These are phyloP conservation scores for Pulveroboletus frians DNA, from an alignment of 768 basidiomycete species.

Conservation along the genomic window DNA sequence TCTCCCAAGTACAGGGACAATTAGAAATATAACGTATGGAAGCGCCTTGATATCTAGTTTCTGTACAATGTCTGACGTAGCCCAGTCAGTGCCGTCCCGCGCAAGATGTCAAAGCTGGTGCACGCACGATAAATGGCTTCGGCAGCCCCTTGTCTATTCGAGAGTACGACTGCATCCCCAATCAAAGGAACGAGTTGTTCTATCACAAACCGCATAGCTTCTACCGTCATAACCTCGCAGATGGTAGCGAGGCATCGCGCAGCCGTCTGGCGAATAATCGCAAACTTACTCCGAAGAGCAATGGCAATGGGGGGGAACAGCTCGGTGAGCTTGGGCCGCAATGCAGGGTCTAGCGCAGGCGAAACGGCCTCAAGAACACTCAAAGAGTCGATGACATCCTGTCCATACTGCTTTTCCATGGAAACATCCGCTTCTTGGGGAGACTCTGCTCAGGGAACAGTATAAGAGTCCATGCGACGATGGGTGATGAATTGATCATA, in stretches of 20 bases:
- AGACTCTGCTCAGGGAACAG: slow-evolving; percentile 37
- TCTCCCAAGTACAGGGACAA: slow-evolving; percentile 92
- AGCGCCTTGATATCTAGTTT: slow-evolving; percentile 89
- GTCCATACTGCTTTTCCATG: slow-evolving; percentile 72
- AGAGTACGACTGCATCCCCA: slow-evolving; percentile 66
- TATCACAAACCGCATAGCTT: slow-evolving; percentile 88
- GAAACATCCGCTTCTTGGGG: slow-evolving; percentile 54
- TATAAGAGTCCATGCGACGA: background rate
- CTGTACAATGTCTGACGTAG: slow-evolving; percentile 75
- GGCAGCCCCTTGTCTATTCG: slow-evolving; percentile 83
- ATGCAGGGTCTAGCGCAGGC: slow-evolving; percentile 63
- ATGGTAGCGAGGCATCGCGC: slow-evolving; percentile 84
- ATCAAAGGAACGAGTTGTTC: slow-evolving; percentile 77
- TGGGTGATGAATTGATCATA: slow-evolving; percentile 31
- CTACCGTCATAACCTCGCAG: slow-evolving; percentile 77
- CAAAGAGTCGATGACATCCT: slow-evolving; percentile 88
- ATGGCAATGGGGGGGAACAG: slow-evolving; percentile 73
- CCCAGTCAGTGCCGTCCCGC: slow-evolving; percentile 8
- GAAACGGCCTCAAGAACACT: slow-evolving; percentile 83
- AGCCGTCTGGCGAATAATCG: slow-evolving; percentile 85
- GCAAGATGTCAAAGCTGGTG: background rate
- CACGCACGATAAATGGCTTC: slow-evolving; percentile 88
- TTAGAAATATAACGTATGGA: slow-evolving; percentile 94
- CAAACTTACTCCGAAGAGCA: slow-evolving; percentile 80
- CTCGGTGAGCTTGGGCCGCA: slow-evolving; percentile 64